Percentiles rank a stretch among this genome's conserved stretches.
Conservation (phyloP, 768 basidiomycete species). For the Imleria badia region DNA sequence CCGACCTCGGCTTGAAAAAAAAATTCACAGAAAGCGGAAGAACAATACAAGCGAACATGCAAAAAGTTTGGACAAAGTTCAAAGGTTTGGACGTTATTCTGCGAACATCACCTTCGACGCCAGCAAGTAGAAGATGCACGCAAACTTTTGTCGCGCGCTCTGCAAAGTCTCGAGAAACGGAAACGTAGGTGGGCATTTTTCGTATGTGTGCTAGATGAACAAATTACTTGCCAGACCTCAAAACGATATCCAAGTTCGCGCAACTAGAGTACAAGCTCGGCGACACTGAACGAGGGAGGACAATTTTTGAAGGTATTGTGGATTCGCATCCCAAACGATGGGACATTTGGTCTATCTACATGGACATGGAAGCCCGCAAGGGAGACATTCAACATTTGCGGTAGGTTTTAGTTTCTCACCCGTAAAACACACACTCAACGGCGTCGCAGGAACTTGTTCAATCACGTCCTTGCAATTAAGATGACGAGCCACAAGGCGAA, state of each 20-base stretch:
- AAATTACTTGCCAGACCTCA: conserved; percentile 61
- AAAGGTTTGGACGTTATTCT: conserved; percentile 91
- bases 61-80: conserved; percentile 96
- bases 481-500: conserved; percentile 96
- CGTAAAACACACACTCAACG: not conserved
- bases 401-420: conserved; percentile 37
- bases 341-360: conserved; percentile 95
- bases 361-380: conserved; percentile 91
- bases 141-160: conserved; percentile 78
- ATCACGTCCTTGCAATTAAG: conserved; percentile 77
- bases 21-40: conserved; percentile 77
- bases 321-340: conserved; percentile 94
- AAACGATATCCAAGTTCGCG: conserved; percentile 94
- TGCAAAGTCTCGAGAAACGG: conserved; percentile 90
- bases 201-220: not conserved
- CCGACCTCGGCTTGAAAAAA: not conserved
- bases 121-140: conserved; percentile 79
- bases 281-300: conserved; percentile 92
- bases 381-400: conserved; percentile 76
- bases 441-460: conserved; percentile 73
- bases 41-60: conserved; percentile 80
- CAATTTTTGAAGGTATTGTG: conserved; percentile 93
- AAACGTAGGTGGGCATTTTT: conserved; percentile 68
- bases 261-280: conserved; percentile 94
- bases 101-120: conserved; percentile 74